Conservation (phyloP, 2,329 filamentous ascomycete species). For the Hansfordia pulvinata region DNA sequence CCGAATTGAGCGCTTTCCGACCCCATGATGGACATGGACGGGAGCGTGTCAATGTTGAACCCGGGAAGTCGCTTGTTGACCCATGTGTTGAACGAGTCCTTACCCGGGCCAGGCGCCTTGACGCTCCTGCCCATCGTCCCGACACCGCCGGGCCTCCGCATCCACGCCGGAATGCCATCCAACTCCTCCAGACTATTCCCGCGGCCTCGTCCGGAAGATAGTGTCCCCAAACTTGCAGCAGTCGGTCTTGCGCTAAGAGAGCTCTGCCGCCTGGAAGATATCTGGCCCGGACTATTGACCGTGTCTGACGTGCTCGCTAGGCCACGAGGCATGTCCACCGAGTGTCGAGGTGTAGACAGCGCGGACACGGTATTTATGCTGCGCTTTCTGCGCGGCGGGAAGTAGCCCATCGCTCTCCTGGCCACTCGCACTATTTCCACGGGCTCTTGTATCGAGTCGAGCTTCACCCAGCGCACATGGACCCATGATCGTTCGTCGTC, state of each 20-base stretch:
- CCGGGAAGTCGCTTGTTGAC: conserved; percentile 73
- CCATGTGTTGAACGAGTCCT: conserved; percentile 74
- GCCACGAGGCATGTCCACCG: conserved; percentile 41
- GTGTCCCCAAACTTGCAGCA: conserved; percentile 11
- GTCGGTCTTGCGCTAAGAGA: conserved; percentile 21
- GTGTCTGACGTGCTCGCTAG: conserved; percentile 13
- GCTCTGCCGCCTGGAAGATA: conserved; percentile 27
- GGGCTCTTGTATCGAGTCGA: conserved; percentile 55
- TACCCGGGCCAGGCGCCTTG: conserved; percentile 65
- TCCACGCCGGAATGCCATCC: conserved; percentile 37
- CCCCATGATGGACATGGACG: conserved; percentile 52
- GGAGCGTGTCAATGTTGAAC: conserved; percentile 55
- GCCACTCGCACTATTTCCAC: conserved; percentile 80
- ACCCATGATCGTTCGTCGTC: conserved; percentile 61
- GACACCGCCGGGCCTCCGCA: conserved; percentile 77
- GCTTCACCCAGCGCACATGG: conserved; percentile 78
- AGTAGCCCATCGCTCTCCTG: conserved; percentile 72
- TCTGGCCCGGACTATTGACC: conserved; percentile 19
- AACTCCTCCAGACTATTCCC: conserved; percentile 14
- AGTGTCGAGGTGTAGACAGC: conserved; percentile 52
- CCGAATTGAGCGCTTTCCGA: conserved; percentile 46
- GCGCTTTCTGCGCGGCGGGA: conserved; percentile 83
- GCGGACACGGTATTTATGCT: conserved; percentile 54
- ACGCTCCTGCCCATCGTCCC: conserved; percentile 65
- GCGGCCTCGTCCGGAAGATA: conserved; percentile 16